Conservation (phyloP, 495 filamentous ascomycete species). For the Neurospora intermedia region DNA sequence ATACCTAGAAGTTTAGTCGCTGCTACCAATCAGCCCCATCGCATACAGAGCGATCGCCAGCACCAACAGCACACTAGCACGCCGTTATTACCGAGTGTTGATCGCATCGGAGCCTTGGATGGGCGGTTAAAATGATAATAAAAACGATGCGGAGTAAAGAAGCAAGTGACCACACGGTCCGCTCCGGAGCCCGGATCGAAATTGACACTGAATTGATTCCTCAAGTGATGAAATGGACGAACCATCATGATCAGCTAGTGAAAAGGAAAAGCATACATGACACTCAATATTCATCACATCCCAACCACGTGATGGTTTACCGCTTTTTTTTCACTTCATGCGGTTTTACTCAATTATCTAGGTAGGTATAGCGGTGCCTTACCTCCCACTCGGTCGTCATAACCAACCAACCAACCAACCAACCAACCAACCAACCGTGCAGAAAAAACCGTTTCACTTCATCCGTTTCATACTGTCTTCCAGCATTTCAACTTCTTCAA, state of each 20-base stretch:
- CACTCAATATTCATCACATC: neutral
- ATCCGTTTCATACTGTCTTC: neutral
- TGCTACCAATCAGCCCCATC: neutral
- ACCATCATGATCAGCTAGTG: neutral
- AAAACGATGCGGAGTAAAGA: neutral
- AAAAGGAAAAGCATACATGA: neutral
- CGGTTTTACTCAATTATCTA: too few relatives aligned
- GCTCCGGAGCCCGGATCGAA: neutral
- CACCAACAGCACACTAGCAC: neutral
- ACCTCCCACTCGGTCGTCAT: too few relatives aligned
- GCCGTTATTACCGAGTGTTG: neutral
- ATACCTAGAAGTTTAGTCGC: neutral
- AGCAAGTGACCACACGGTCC: neutral
- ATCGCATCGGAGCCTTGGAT: neutral
- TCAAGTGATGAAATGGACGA: neutral
- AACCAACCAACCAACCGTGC: neutral
- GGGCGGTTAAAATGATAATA: neutral
- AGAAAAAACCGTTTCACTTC: neutral
- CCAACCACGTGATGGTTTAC: neutral
- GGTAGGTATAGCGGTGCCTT: too few relatives aligned
- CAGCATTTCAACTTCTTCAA: neutral
- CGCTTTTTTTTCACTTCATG: too few relatives aligned
- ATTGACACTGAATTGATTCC: neutral
- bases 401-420: neutral
- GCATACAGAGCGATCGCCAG: neutral